A percentile compares a stretch with the other conserved stretches of the same genome.
phyloP scores from a whole-genome alignment of 257 asterid genomes.

The Thymus quinquecostatus region DNA sequence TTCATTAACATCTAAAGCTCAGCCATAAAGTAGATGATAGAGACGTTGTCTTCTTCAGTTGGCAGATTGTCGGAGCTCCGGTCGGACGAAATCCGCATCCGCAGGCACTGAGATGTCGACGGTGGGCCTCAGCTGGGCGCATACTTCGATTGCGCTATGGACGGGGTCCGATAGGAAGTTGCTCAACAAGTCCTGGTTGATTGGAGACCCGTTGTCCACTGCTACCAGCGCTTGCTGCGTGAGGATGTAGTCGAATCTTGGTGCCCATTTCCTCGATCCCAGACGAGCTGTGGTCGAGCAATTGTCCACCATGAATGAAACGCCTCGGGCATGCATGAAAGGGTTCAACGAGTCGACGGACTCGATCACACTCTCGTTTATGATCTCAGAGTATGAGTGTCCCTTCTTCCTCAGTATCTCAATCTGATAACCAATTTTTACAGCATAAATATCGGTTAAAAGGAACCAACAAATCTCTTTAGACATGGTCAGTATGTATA shows the following conservation, averaged over 20 bases:
- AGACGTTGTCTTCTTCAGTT: slow-evolving; percentile 37
- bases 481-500: not conserved
- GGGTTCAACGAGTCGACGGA: slow-evolving; percentile 94
- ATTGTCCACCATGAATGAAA: slow-evolving; percentile 95
- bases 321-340: slow-evolving; percentile 99
- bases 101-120: slow-evolving; percentile 90
- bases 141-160: slow-evolving; percentile 82
- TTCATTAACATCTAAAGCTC: slow-evolving; percentile 9
- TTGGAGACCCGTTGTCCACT: slow-evolving; percentile 62
- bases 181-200: slow-evolving; percentile 79
- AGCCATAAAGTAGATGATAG: not conserved
- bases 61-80: slow-evolving; percentile 70
- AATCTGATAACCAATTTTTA: slow-evolving; percentile 53
- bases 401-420: slow-evolving; percentile 94
- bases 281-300: slow-evolving; percentile 93
- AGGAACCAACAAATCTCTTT: not conserved
- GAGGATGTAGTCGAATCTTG: slow-evolving; percentile 80
- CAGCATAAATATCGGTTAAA: not conserved
- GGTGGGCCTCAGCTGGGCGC: slow-evolving; percentile 90
- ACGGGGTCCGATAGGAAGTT: slow-evolving; percentile 86
- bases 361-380: slow-evolving; percentile 88
- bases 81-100: slow-evolving; percentile 95
- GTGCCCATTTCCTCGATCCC: slow-evolving; percentile 98
- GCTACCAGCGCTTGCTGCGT: slow-evolving; percentile 95
- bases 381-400: slow-evolving; percentile 92